A percentile compares a stretch with the other conserved stretches of the same genome.
phyloP scores from a whole-genome alignment of 192 early-diverging fungal species.

The Rhizoclosmatium sp. region DNA sequence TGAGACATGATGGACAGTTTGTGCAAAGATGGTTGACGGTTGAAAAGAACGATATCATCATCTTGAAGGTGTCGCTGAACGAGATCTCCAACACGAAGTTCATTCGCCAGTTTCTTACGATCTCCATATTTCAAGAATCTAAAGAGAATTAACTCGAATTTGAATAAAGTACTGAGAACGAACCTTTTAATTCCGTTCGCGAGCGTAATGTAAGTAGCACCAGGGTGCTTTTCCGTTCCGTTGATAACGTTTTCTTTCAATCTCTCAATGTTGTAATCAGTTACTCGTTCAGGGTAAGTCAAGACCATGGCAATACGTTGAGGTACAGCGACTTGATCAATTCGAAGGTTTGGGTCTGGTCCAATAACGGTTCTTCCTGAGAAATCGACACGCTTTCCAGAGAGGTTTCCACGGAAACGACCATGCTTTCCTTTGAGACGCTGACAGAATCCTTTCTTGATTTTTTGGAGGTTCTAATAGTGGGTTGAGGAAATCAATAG shows the following conservation, averaged over 20 bases:
- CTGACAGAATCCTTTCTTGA: constrained; percentile 90
- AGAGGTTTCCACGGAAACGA: constrained; percentile 97
- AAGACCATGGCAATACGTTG: constrained; percentile 87
- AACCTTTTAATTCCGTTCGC: constrained; percentile 53
- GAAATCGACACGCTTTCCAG: constrained; percentile 99
- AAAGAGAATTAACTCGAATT: background rate
- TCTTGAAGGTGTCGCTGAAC: constrained; percentile 96
- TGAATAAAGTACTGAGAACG: background rate
- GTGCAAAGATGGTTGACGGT: constrained; percentile 98
- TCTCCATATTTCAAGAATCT: constrained; percentile 79
- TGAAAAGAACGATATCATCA: constrained; percentile 97
- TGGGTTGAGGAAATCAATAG: background rate
- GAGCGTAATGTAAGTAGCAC: constrained; percentile 83
- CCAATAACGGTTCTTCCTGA: constrained; percentile 99
- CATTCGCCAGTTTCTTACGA: constrained; percentile 70
- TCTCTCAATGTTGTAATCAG: constrained; percentile 82
- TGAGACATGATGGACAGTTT: constrained; percentile 98
- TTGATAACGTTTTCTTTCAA: constrained; percentile 80
- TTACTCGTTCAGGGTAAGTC: constrained; percentile 97
- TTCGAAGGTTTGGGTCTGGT: constrained; percentile 97
- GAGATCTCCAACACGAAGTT: constrained; percentile 86
- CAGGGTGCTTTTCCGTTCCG: constrained; percentile 90
- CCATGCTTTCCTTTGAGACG: constrained; percentile 99
- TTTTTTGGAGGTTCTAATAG: constrained; percentile 58
- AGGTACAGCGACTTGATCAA: constrained; percentile 96